A percentile compares a stretch with the other conserved stretches of the same genome.
Evolutionary conservation across 1,284 basidiomycete genomes (phyloP).

Genomic region (Cutaneotrichosporon daszewskae): DNA sequence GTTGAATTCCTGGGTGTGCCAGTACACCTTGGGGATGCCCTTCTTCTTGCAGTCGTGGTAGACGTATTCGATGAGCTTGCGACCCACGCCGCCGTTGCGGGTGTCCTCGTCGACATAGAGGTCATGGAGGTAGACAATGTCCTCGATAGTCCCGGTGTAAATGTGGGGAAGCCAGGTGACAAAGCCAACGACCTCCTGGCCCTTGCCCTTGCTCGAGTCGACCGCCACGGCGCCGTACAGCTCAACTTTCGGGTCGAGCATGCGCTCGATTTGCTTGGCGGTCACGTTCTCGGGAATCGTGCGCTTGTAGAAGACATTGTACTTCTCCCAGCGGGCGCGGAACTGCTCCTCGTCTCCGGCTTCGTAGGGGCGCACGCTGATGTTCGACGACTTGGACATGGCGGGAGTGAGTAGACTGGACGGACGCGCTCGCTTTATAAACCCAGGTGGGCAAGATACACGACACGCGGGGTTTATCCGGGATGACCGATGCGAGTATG

Average conservation of each 20-base stretch:
- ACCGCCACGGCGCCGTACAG: constrained; percentile 17
- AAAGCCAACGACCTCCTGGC: constrained; percentile 11
- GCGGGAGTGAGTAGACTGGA: too few relatives aligned
- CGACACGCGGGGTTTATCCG: too few relatives aligned
- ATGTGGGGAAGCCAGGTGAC: constrained; percentile 18
- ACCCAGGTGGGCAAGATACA: too few relatives aligned
- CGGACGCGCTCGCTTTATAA: too few relatives aligned
- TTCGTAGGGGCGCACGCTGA: constrained; percentile 11
- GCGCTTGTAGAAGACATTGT: constrained; percentile 21
- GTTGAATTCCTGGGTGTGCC: constrained; percentile 22
- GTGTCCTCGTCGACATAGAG: constrained; percentile 13
- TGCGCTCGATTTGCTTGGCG: constrained; percentile 7
- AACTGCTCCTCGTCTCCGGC: constrained; percentile 10
- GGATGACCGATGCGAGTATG: too few relatives aligned
- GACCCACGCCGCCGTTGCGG: constrained; percentile 14
- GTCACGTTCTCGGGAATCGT: constrained; percentile 10
- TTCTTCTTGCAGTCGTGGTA: constrained; percentile 7
- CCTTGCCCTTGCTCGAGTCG: constrained; percentile 1
- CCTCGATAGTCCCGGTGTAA: constrained; percentile 9
- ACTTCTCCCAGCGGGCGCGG: constrained; percentile 13
- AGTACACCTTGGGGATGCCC: constrained; percentile 12
- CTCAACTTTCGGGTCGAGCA: constrained; percentile 13
- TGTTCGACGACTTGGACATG: too few relatives aligned
- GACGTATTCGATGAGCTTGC: constrained; percentile 14
- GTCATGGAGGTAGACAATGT: constrained; percentile 18